Conservation (phyloP, 768 basidiomycete species). For the Podaxis rugospora region DNA sequence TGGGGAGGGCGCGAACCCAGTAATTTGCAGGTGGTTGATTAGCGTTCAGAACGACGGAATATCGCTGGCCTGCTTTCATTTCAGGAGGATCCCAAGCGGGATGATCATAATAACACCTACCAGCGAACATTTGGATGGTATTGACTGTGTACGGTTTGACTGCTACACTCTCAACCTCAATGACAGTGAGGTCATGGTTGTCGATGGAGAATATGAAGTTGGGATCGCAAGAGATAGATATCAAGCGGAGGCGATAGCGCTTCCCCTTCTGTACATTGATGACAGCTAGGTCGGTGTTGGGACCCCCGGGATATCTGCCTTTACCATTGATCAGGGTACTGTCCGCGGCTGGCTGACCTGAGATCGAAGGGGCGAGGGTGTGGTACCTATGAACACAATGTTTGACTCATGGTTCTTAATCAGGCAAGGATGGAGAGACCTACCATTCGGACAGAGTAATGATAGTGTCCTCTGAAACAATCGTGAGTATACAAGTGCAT, state of each 20-base stretch:
- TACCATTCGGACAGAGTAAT: conserved; percentile 51
- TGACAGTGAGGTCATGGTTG: conserved; percentile 34
- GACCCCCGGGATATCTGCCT: conserved; percentile 42
- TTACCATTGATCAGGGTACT: conserved; percentile 52
- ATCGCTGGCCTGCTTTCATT: conserved; percentile 28
- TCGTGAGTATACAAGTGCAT: neutral
- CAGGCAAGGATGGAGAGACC: neutral
- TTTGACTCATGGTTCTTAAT: neutral
- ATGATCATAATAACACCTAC: neutral
- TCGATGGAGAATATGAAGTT: conserved; percentile 40
- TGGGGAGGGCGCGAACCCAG: conserved; percentile 31
- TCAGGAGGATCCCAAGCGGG: neutral
- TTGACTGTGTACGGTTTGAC: conserved; percentile 31
- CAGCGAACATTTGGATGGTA: conserved; percentile 35
- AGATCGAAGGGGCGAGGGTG: conserved; percentile 18
- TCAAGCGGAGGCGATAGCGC: conserved; percentile 52
- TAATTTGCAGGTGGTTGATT: conserved; percentile 40
- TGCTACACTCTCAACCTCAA: conserved; percentile 37
- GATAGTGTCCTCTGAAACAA: conserved; percentile 27
- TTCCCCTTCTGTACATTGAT: conserved; percentile 35
- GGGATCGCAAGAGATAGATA: conserved; percentile 47
- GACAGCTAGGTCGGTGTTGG: conserved; percentile 34
- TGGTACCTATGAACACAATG: conserved; percentile 29
- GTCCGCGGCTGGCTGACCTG: conserved; percentile 21
- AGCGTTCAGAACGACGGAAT: conserved; percentile 34